A percentile compares a stretch with the other conserved stretches of the same genome.
phyloP scores from a whole-genome alignment of 768 basidiomycete species.

The Cyathus striatus region DNA sequence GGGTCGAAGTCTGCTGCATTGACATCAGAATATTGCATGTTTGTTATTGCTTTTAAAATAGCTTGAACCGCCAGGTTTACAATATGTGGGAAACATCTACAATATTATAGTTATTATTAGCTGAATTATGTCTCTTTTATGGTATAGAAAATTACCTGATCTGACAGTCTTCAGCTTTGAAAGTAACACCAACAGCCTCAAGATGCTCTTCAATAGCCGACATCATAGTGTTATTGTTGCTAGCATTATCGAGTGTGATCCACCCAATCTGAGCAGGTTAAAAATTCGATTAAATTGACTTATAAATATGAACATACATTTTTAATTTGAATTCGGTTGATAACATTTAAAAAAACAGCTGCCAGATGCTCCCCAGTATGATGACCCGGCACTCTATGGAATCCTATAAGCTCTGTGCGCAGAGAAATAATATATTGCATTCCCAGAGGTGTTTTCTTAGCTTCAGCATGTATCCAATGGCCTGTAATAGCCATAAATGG shows the following conservation, averaged over 20 bases:
- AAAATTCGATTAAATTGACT: not conserved
- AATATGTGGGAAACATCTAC: constrained; percentile 18
- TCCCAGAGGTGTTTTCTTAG: not conserved
- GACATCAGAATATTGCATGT: constrained; percentile 5
- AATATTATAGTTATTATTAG: not conserved
- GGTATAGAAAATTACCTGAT: constrained; percentile 10
- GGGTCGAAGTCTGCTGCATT: constrained; percentile 1
- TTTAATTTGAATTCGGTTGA: not conserved
- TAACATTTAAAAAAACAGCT: constrained; percentile 1
- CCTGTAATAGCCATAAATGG: constrained; percentile 4
- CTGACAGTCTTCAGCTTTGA: constrained; percentile 4
- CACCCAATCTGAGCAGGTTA: constrained; percentile 9
- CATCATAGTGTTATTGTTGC: constrained; percentile 13
- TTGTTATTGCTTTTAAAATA: constrained; percentile 9
- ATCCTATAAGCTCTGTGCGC: constrained; percentile 4
- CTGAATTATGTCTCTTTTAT: not conserved
- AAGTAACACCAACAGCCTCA: constrained; percentile 1
- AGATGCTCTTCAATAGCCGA: constrained; percentile 5
- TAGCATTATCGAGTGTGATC: constrained; percentile 14
- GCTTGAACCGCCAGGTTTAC: constrained; percentile 17
- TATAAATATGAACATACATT: not conserved
- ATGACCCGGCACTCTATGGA: constrained; percentile 8
- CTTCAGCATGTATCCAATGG: constrained; percentile 1
- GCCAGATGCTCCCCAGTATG: constrained; percentile 9
- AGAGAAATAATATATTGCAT: not conserved